phyloP scores from a whole-genome alignment of 2,329 filamentous ascomycete species.

The Fusarium luffae region DNA sequence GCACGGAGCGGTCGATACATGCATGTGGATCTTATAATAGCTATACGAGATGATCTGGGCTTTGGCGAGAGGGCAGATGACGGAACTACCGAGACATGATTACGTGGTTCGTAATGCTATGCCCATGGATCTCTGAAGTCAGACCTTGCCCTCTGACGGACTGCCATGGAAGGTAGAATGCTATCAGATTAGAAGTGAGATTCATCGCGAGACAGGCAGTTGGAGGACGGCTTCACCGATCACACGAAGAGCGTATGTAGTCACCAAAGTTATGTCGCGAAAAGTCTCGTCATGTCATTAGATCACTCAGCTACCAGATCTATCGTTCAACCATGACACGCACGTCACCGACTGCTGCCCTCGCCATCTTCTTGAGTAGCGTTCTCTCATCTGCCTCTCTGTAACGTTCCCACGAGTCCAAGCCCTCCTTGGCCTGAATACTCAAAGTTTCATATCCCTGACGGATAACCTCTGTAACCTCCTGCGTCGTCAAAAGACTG shows the following conservation, averaged over 20 bases:
- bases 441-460: conserved; percentile 95
- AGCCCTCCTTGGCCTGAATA: conserved; percentile 86
- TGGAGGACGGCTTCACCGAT: neutral
- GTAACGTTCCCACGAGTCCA: conserved; percentile 88
- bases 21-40: neutral
- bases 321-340: conserved; percentile 60
- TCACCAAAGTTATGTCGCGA: neutral
- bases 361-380: conserved; percentile 86
- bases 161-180: neutral
- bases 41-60: neutral
- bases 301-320: conserved; percentile 1
- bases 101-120: neutral
- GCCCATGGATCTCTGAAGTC: neutral
- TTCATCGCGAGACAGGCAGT: neutral
- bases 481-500: conserved; percentile 80
- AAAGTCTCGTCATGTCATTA: conserved; percentile 14
- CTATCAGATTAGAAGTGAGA: neutral
- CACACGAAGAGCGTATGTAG: neutral
- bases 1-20: neutral
- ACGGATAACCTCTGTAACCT: conserved; percentile 93
- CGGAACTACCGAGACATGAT: neutral
- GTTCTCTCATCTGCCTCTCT: conserved; percentile 87
- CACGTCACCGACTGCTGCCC: conserved; percentile 76
- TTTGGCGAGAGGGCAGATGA: neutral
- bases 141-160: neutral